A percentile compares a stretch with the other conserved stretches of the same genome.
Evolutionary conservation across 768 basidiomycete species (phyloP).

Genomic region (Termitomyces sp.): DNA sequence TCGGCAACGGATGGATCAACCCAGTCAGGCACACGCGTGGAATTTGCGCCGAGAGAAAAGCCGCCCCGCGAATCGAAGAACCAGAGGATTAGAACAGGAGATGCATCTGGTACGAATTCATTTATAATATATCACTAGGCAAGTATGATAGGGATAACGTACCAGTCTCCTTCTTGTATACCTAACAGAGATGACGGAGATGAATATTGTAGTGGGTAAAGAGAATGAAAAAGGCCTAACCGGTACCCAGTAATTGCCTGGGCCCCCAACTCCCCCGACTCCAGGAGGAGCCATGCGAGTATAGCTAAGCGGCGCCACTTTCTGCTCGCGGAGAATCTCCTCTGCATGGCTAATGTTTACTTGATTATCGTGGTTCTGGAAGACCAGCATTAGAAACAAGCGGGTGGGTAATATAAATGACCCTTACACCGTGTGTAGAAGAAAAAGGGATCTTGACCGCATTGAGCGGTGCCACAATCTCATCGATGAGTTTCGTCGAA

Average conservation of each 20-base stretch:
- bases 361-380: conserved; percentile 70
- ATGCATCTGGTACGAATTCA: conserved; percentile 25
- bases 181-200: conserved; percentile 16
- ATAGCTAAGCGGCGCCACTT: conserved; percentile 54
- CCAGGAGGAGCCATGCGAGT: conserved; percentile 55
- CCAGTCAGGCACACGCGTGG: conserved; percentile 54
- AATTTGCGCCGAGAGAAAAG: conserved; percentile 36
- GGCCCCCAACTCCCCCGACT: conserved; percentile 59
- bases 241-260: conserved; percentile 77
- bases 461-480: conserved; percentile 58
- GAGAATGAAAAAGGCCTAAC: conserved; percentile 32
- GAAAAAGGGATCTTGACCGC: conserved; percentile 57
- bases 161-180: conserved; percentile 34
- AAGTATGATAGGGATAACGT: background rate
- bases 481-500: conserved; percentile 59
- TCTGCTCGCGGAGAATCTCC: conserved; percentile 60
- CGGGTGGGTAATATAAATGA: background rate
- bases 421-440: conserved; percentile 58
- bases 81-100: conserved; percentile 60
- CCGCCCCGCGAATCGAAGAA: conserved; percentile 80
- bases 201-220: background rate
- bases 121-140: background rate
- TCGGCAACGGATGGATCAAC: conserved; percentile 56
- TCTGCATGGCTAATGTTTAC: conserved; percentile 65
- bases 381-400: background rate